phyloP scores from a whole-genome alignment of 106 monocot species.

The Dioscorea zingiberensis region DNA sequence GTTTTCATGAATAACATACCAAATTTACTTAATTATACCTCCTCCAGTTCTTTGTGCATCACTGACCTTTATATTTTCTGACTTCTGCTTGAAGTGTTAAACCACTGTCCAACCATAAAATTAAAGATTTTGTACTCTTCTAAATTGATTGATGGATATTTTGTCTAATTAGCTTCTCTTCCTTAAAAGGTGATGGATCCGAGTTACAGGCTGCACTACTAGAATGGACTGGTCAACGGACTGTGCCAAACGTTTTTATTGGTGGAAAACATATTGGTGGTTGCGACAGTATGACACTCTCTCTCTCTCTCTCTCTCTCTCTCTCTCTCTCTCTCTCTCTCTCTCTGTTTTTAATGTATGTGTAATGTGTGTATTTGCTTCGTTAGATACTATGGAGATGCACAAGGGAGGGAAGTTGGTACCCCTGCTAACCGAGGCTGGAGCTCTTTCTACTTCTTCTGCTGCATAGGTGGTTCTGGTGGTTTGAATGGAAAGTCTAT shows the following conservation, averaged over 20 bases:
- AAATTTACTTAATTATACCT: background rate
- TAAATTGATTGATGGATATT: background rate
- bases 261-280: conserved; percentile 87
- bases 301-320: too few species aligned
- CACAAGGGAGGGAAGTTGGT: conserved; percentile 65
- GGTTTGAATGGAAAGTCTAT: too few species aligned
- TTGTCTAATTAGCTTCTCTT: background rate
- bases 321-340: background rate
- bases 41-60: background rate
- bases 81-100: too few species aligned
- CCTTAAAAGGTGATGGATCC: conserved; percentile 68
- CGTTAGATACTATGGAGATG: conserved; percentile 30
- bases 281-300: conserved; percentile 54
- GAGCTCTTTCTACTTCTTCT: conserved; percentile 32
- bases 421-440: conserved; percentile 73
- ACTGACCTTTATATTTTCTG: too few species aligned
- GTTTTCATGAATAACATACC: too few species aligned
- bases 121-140: background rate
- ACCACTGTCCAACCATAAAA: background rate
- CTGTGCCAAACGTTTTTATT: conserved; percentile 88
- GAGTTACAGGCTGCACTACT: conserved; percentile 58
- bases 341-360: background rate
- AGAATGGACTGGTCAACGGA: conserved; percentile 71
- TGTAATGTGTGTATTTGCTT: background rate
- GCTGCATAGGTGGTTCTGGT: background rate